Base-by-base conservation (phyloP, 2,329 filamentous ascomycete species). In the Cercospora beticola region DNA sequence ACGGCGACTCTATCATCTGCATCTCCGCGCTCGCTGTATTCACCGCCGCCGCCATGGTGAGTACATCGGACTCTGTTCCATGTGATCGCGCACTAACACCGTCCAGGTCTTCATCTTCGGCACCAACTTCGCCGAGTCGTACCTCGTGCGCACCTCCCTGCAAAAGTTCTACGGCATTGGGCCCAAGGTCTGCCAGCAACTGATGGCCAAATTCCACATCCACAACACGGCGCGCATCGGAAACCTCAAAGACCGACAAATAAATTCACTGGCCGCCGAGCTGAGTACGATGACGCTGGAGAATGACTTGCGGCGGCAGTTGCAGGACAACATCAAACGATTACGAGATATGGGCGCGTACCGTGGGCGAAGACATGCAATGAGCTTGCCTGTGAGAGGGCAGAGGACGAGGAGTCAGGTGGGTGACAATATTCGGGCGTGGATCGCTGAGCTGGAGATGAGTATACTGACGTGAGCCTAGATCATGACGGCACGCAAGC, bases 241-340 rank as follows among this genome's bases (percentile, higher is more conserved):
- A 78, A 86, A 88, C 7, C 83, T 99, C 21, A 86, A 88, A 56
- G 88, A 90, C 68, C 89, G 91, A 79, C 94, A 93, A 69, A 83
- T 97, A 74, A 90, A 92, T 63, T 90, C 91, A 64, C 85, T 99
- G 69, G 95, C 91, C 23, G 91, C 91, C 62, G 92, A 97, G 77
- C 85, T 99, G 49, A 92, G 93, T 16, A 90, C 89, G 65, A 94
- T 99, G 92, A 97, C 91, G 69, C 92, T 98, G 76, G 95, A 97
- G 81, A 97, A 91, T 80, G 94, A 98, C 76, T 85, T 96, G 72
- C 85, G 89, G 76, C 87, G 91, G 78, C 83, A 92, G 68, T 82
- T 97, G 43, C 86, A 90, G 76, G 92, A 97, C 61, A 95, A 98
- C 77, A 97, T 99, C 74, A 86, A 86, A 78, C 85, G 94, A 68